Conservation (phyloP, 352 stramenopile species). For the Heterotrichella gracilis region DNA sequence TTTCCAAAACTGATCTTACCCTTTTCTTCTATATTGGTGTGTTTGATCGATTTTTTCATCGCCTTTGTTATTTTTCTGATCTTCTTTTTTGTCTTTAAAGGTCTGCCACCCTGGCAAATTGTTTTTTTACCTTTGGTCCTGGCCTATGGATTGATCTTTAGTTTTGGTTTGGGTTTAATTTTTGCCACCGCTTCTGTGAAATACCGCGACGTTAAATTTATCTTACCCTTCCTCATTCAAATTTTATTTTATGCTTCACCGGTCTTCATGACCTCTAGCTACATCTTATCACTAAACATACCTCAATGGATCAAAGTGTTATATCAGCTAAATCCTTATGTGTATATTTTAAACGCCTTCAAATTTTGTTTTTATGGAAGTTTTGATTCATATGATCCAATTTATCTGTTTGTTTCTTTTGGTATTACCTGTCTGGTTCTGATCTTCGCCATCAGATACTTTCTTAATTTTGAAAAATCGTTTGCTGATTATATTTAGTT, state of each 20-base stretch:
- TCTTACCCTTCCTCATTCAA: neutral
- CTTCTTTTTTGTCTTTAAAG: neutral
- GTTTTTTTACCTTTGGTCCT: neutral
- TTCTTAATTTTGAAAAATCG: neutral
- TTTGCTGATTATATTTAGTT: neutral
- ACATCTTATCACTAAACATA: neutral
- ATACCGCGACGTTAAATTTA: constrained; percentile 9
- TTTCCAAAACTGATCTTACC: neutral
- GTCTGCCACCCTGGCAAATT: neutral
- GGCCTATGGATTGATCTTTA: neutral
- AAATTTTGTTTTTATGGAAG: constrained; percentile 5
- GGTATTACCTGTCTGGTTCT: neutral
- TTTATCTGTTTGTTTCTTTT: neutral
- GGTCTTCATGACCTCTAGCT: neutral
- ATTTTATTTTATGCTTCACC: constrained; percentile 8
- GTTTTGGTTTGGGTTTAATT: neutral
- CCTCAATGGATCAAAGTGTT: neutral
- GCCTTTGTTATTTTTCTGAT: neutral
- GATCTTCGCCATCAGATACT: neutral
- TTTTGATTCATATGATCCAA: neutral
- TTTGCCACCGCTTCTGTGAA: neutral
- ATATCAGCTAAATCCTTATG: neutral
- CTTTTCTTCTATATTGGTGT: neutral
- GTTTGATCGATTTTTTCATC: neutral
- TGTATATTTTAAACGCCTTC: neutral